Base-by-base conservation (phyloP, 805 yeast species). In the Saturnispora ahearnii region DNA sequence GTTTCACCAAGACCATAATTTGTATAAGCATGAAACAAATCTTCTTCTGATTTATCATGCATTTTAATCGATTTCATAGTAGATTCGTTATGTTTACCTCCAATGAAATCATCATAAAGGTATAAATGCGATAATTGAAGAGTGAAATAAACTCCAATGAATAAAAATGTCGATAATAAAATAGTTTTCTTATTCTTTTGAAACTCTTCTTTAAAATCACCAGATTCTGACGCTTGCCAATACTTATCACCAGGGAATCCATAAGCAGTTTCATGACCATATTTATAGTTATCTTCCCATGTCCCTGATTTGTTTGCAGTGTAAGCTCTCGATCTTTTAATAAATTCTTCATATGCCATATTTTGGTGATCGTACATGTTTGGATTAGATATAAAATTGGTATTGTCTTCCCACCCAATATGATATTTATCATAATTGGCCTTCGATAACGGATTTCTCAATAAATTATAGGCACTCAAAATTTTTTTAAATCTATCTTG, bases 401-500 rank as follows among this genome's bases (percentile, higher is more conserved):
- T 56, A 50, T 57, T 59, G 46, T 65, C 62, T 28, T 62, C 60
- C 81, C 81, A 77, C 2, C 79, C 79, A 3, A 67, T 57, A 13
- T 68, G 69, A 52, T 66, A 70, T 29, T 62, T 57, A 55, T 81
- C 84, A 58, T 78, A 80, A 41, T 68, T 57, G 11, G 67, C 59
- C 45, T 72, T 72, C 51, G 69, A 64, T 12, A 61, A 54, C 1
- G 76, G 72, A 53, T 76, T 76, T 45, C 67, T 71, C 46, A 84
- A 62, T 32, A 81, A 60, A n/a, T 73, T 68, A 58, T 84, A 84
- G 1, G 89, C 88, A 15, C 73, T 75, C 5, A 77, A 70, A 1
- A 81, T 61, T 43, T 70, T 62, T 56, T 78, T 69, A 75, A 87
- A 79, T 62, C 84, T 59, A 63, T 78, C 67, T 40, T 62, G 62